phyloP scores from a whole-genome alignment of 2,329 filamentous ascomycete species.

The Aspergillus pseudoviridinutans region DNA sequence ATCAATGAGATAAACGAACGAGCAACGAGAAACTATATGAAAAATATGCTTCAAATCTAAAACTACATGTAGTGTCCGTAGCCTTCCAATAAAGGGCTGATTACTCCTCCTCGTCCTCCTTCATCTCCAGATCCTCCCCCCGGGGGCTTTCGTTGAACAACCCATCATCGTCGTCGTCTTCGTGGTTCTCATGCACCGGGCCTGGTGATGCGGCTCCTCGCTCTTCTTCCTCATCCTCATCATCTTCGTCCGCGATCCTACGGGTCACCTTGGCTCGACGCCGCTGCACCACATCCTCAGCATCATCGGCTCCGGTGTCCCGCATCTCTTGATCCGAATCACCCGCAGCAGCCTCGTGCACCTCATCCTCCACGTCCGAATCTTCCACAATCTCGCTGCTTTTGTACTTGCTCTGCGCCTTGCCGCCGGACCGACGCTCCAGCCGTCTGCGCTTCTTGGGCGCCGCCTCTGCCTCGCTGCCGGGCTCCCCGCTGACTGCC shows the following conservation, averaged over 20 bases:
- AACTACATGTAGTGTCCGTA: constrained; percentile 4
- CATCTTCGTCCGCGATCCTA: constrained; percentile 37
- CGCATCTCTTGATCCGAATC: constrained; percentile 27
- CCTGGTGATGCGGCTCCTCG: constrained; percentile 19
- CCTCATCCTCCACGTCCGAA: constrained; percentile 54
- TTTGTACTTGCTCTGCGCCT: constrained; percentile 67
- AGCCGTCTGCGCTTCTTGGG: constrained; percentile 59
- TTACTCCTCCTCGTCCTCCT: constrained; percentile 27
- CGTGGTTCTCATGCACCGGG: neutral
- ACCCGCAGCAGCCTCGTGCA: constrained; percentile 33
- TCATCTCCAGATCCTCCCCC: constrained; percentile 35
- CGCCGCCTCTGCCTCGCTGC: constrained; percentile 34
- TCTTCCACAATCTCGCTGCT: constrained; percentile 79
- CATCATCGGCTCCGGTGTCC: constrained; percentile 34
- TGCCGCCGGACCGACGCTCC: constrained; percentile 48
- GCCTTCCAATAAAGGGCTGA: constrained; percentile 5
- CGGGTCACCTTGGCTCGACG: constrained; percentile 31
- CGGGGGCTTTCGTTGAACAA: constrained; percentile 31
- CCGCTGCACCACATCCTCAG: constrained; percentile 28
- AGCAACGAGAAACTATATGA: constrained; percentile 6
- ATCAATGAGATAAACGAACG: neutral
- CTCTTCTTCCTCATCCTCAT: constrained; percentile 46
- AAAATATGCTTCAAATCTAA: constrained; percentile 2
- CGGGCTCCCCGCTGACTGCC: constrained; percentile 27
- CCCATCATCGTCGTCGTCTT: constrained; percentile 28